These are phyloP conservation scores for Orbilia ellipsospora DNA, from an alignment of 2,329 filamentous ascomycete species.

Conservation along the genomic window DNA sequence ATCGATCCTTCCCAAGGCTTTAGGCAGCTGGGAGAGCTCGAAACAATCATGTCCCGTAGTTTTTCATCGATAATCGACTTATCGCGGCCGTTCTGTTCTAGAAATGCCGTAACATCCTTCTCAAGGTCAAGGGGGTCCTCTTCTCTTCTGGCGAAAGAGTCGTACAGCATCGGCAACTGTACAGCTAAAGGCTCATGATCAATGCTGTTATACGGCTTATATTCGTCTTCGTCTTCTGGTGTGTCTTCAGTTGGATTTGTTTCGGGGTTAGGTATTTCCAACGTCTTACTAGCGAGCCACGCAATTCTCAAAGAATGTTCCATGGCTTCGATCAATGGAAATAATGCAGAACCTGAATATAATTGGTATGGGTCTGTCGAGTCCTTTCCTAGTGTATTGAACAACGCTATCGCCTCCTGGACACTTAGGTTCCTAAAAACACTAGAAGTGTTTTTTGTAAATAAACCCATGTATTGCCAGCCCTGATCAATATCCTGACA, in stretches of 20 bases:
- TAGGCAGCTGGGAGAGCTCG: neutral
- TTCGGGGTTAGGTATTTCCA: neutral
- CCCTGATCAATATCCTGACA: too few relatives aligned
- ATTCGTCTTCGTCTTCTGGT: neutral
- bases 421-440: neutral
- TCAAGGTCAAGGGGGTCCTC: neutral
- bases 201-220: neutral
- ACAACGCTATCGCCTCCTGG: constrained; percentile 9
- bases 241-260: neutral
- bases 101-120: neutral
- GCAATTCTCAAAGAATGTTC: constrained; percentile 4
- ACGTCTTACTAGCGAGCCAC: constrained; percentile 8
- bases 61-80: constrained; percentile 1
- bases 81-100: neutral
- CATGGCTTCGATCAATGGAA: constrained; percentile 8
- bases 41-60: constrained; percentile 16
- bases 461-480: neutral
- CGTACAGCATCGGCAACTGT: neutral
- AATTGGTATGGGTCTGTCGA: too few relatives aligned
- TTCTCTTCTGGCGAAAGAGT: neutral
- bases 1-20: constrained; percentile 12
- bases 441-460: neutral
- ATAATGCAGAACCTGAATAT: too few relatives aligned
- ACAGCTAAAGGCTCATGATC: neutral
- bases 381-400: neutral